Evolutionary conservation across 352 stramenopile genomes (phyloP).

Genomic region (Phytopythium ostracodes): DNA sequence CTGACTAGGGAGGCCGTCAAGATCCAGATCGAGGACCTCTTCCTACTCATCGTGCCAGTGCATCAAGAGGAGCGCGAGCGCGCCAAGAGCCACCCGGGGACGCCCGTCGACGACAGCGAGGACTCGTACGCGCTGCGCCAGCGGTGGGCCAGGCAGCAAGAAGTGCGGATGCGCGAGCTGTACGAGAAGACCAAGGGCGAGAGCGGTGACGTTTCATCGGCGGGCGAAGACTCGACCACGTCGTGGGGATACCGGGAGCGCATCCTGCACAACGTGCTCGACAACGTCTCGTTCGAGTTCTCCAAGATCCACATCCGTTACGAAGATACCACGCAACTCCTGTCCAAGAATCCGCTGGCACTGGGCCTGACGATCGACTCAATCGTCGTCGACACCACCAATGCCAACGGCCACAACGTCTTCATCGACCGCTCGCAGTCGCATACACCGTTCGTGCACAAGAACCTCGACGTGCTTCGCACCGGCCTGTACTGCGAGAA

Average conservation of each 20-base stretch:
- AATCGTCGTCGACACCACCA: slow-evolving; percentile 67
- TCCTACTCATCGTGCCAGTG: slow-evolving; percentile 61
- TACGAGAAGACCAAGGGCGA: slow-evolving; percentile 68
- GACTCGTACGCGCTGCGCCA: slow-evolving; percentile 61
- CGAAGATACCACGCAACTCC: slow-evolving; percentile 65
- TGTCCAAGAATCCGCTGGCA: slow-evolving; percentile 54
- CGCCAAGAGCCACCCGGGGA: slow-evolving; percentile 15
- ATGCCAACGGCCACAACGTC: slow-evolving; percentile 72
- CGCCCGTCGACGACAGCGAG: slow-evolving; percentile 22
- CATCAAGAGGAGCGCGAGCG: slow-evolving; percentile 53
- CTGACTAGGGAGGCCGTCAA: slow-evolving; percentile 74
- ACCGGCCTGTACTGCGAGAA: slow-evolving; percentile 69
- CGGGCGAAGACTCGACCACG: slow-evolving; percentile 38
- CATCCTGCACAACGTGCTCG: slow-evolving; percentile 78
- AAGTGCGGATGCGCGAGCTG: slow-evolving; percentile 71
- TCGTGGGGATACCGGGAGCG: slow-evolving; percentile 77
- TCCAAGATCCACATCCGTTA: slow-evolving; percentile 82
- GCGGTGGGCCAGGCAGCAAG: slow-evolving; percentile 80
- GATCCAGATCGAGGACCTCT: slow-evolving; percentile 74
- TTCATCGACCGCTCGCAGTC: slow-evolving; percentile 78
- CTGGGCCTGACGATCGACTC: slow-evolving; percentile 75
- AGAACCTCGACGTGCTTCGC: slow-evolving; percentile 53
- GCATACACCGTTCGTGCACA: slow-evolving; percentile 80
- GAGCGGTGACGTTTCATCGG: slow-evolving; percentile 9
- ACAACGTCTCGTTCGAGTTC: slow-evolving; percentile 83